Base-by-base conservation (phyloP, 306 rosid species). In the Quercus wislizeni region DNA sequence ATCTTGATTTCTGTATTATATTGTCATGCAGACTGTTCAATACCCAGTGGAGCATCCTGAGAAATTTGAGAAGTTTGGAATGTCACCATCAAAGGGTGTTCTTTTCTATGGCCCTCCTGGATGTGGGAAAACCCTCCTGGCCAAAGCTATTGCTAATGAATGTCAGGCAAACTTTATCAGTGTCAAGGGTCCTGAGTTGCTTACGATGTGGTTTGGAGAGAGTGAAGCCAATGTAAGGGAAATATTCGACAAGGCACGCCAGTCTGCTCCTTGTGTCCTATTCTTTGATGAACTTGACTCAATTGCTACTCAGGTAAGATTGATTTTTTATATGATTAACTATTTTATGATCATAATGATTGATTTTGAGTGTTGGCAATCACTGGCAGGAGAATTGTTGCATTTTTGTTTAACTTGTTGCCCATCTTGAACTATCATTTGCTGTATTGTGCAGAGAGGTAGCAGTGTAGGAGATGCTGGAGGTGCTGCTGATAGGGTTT, bases 1-100 rank as follows among this genome's bases (percentile, higher is more conserved):
- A 56, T 23, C 65, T 54, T 55, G 51, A 78, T 69, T 43, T 7
- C 15, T 74, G 17, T 71, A 54, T 63, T 71, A 41, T 80, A 46
- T 51, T 58, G 21, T 83, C 76, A 68, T 80, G 88, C 87, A 95
- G 99, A 95, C 99, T 56, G 99, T 95, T 82, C 99, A 95, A 85
- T 95, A 95, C 83, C 99, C 99, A 27, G 99, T 95, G 84, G 99
- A 95, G 79, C 99, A 95, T 85, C 99, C 99, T 62, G 99, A 94
- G 85, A 94, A 94, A 28, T 94, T 94, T 55, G 97, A 94, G 83
- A 94, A 94, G 83, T 94, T 94, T 74, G 99, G 99, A 52, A 95
- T 95, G 99, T 95, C 99, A 0, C 99, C 99, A 61, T 95, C 99
- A 3, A 95, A 95, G 87, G 99, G 99, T 51, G 99, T 95, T 89